A percentile compares a stretch with the other conserved stretches of the same genome.
Evolutionary conservation across 1,284 basidiomycete genomes (phyloP).

Genomic region (Boletellus sp.): DNA sequence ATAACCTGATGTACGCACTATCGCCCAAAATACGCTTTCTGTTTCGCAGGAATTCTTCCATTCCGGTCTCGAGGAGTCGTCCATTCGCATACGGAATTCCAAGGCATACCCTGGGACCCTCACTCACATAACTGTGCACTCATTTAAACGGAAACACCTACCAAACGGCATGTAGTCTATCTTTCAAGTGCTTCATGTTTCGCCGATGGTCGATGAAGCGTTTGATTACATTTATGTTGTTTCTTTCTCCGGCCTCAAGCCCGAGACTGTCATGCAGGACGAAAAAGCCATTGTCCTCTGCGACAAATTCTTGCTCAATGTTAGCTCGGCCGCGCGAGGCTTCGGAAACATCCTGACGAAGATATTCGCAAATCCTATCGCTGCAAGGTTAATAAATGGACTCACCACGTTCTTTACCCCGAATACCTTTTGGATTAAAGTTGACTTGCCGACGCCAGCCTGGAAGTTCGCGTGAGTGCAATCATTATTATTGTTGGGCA

Average conservation of each 20-base stretch:
- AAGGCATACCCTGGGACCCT: neutral
- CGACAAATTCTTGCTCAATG: neutral
- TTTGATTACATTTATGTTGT: neutral
- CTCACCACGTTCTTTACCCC: neutral
- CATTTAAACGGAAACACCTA: neutral
- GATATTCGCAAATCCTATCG: neutral
- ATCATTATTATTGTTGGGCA: neutral
- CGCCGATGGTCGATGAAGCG: neutral
- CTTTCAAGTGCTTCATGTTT: neutral
- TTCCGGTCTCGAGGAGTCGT: neutral
- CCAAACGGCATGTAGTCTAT: conserved; percentile 3
- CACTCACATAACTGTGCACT: neutral
- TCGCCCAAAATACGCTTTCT: neutral
- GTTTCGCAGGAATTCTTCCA: neutral
- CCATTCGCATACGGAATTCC: neutral
- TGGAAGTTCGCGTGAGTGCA: neutral
- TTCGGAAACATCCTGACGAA: neutral
- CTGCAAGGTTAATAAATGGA: neutral
- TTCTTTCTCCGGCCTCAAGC: neutral
- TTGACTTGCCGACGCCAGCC: conserved; percentile 1
- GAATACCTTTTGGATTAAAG: conserved; percentile 1
- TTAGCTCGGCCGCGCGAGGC: neutral
- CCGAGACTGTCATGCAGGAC: neutral
- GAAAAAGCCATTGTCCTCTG: neutral
- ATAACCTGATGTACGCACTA: neutral